Percentiles rank a stretch among this genome's conserved stretches.
Evolutionary conservation across 176 grass and related monocot genomes (phyloP).

Genomic region (Calamus simplicifolius): DNA sequence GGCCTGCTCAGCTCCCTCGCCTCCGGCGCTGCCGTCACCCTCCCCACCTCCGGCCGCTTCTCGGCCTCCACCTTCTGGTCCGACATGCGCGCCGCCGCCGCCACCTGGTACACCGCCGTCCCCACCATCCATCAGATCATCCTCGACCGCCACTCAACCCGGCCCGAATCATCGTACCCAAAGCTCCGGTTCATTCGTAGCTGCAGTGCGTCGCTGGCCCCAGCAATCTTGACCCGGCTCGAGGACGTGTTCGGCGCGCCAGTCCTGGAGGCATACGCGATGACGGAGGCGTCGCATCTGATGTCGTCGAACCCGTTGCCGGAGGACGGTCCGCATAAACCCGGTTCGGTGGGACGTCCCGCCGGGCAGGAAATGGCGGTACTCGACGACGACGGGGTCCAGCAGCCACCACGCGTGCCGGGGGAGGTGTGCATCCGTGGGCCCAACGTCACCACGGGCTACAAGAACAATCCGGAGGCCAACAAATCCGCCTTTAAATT

Average conservation of each 20-base stretch:
- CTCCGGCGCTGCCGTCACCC: conserved; percentile 46
- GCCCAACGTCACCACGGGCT: conserved; percentile 58
- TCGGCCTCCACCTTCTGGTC: conserved; percentile 82
- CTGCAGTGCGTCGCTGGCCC: conserved; percentile 92
- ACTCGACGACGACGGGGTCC: conserved; percentile 41
- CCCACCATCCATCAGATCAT: conserved; percentile 97
- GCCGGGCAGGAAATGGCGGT: conserved; percentile 66
- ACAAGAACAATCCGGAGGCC: conserved; percentile 50
- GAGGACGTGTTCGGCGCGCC: conserved; percentile 58
- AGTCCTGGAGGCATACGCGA: conserved; percentile 88
- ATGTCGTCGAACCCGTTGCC: conserved; percentile 85
- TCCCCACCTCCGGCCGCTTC: conserved; percentile 57
- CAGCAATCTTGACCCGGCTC: conserved; percentile 48
- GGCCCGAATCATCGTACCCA: conserved; percentile 32
- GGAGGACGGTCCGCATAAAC: conserved; percentile 40
- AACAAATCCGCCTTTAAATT: conserved; percentile 60
- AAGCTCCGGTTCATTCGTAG: conserved; percentile 77
- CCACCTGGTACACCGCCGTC: conserved; percentile 89
- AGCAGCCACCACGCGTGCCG: not conserved
- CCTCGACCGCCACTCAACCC: conserved; percentile 49
- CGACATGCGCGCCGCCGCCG: conserved; percentile 50
- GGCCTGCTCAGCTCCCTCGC: conserved; percentile 51
- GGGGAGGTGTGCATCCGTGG: conserved; percentile 92
- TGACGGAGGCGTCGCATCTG: conserved; percentile 85
- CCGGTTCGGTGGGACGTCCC: conserved; percentile 52